phyloP scores from a whole-genome alignment of 2,329 filamentous ascomycete species.

The Pseudogymnoascus sp. region DNA sequence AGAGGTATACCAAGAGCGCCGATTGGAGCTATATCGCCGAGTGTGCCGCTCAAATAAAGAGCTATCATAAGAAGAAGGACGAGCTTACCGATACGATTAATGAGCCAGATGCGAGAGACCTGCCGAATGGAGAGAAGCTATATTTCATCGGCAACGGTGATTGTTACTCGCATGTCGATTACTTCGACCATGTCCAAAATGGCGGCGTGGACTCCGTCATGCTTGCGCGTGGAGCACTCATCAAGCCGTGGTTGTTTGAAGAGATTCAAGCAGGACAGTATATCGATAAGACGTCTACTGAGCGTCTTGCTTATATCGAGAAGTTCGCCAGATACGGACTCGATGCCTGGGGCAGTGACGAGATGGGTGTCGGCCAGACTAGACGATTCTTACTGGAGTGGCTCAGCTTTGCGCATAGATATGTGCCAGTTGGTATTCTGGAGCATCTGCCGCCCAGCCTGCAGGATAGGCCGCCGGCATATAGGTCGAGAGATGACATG shows the following conservation, averaged over 20 bases:
- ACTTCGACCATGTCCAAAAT: slow-evolving; percentile 67
- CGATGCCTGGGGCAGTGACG: slow-evolving; percentile 92
- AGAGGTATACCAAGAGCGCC: slow-evolving; percentile 85
- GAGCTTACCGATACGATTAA: slow-evolving; percentile 63
- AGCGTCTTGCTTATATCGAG: slow-evolving; percentile 78
- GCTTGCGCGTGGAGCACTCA: slow-evolving; percentile 89
- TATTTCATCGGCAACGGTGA: slow-evolving; percentile 97
- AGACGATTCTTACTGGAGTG: slow-evolving; percentile 90
- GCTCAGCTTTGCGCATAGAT: slow-evolving; percentile 87
- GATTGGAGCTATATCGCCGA: slow-evolving; percentile 94
- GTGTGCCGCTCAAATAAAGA: slow-evolving; percentile 74
- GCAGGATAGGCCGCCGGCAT: slow-evolving; percentile 82
- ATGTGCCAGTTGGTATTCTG: slow-evolving; percentile 80
- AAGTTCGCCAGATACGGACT: slow-evolving; percentile 86
- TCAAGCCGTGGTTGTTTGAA: slow-evolving; percentile 98
- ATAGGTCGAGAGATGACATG: slow-evolving; percentile 74
- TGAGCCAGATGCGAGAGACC: slow-evolving; percentile 67
- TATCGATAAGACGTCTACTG: slow-evolving; percentile 84
- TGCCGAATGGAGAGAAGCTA: slow-evolving; percentile 59
- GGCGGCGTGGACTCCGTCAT: slow-evolving; percentile 87
- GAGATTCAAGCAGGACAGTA: slow-evolving; percentile 90
- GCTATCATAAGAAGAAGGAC: slow-evolving; percentile 62
- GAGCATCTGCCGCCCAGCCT: slow-evolving; percentile 82
- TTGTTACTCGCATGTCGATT: slow-evolving; percentile 87
- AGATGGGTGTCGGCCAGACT: slow-evolving; percentile 85